phyloP scores from a whole-genome alignment of 148 eudicot genomes.

The Salicornia ramosissima region DNA sequence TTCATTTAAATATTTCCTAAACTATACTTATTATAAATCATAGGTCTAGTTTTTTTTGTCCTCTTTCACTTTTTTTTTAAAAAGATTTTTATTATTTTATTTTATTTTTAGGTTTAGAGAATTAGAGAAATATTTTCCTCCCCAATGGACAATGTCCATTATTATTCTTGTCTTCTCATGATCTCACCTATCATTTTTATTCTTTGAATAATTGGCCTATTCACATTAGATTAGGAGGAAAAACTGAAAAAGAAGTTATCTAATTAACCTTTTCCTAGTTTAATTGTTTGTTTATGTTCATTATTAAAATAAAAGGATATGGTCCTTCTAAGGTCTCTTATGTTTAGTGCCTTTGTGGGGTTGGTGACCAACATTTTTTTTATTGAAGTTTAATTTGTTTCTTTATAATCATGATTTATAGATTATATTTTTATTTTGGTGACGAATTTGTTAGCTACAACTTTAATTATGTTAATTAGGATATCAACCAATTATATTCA shows the following conservation, averaged over 20 bases:
- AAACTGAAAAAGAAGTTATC: background rate
- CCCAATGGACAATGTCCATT: background rate
- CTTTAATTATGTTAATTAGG: slow-evolving; percentile 5
- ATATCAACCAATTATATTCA: background rate
- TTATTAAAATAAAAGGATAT: background rate
- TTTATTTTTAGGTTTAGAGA: background rate
- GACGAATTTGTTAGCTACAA: slow-evolving; percentile 12
- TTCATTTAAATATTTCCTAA: background rate
- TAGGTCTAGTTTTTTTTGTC: slow-evolving; percentile 17
- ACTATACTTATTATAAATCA: background rate
- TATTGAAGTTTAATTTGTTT: background rate
- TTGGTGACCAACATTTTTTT: slow-evolving; percentile 1
- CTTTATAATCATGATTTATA: background rate
- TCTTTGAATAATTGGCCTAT: slow-evolving; percentile 12
- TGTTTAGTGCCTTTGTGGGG: slow-evolving; percentile 17
- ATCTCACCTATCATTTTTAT: background rate
- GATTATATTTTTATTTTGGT: background rate
- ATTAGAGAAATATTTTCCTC: slow-evolving; percentile 10
- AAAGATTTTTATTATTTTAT: background rate
- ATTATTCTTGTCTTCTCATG: slow-evolving; percentile 7
- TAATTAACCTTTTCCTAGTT: background rate
- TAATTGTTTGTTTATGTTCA: slow-evolving; percentile 1
- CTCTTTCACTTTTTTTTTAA: slow-evolving; percentile 9
- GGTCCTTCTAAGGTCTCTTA: slow-evolving; percentile 6
- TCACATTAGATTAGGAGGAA: background rate